A percentile compares a stretch with the other conserved stretches of the same genome.
Conservation (phyloP, 164 flowering plant species). For the Platanus orientalis region DNA sequence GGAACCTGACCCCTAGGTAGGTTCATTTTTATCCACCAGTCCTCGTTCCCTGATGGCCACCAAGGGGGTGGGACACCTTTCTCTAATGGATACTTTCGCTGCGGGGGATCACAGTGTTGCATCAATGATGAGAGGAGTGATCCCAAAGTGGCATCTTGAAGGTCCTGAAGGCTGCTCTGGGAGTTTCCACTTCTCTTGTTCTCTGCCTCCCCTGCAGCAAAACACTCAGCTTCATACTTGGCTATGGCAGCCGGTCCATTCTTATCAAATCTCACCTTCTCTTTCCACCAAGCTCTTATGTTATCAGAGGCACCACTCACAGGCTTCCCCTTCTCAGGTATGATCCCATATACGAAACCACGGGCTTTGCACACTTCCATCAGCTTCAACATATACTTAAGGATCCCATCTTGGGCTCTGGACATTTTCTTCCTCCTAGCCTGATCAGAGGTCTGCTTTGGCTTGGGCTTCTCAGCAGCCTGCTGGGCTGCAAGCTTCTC, state of each 20-base stretch:
- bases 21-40: conserved; percentile 32
- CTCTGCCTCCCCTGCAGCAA: conserved; percentile 17
- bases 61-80: conserved; percentile 37
- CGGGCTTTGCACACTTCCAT: conserved; percentile 66
- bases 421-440: conserved; percentile 53
- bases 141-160: conserved; percentile 37
- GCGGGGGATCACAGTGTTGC: conserved; percentile 45
- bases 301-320: conserved; percentile 67
- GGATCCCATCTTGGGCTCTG: conserved; percentile 60
- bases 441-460: conserved; percentile 28
- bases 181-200: conserved; percentile 13
- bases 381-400: conserved; percentile 62
- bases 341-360: conserved; percentile 65
- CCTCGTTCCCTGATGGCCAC: conserved; percentile 40
- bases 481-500: conserved; percentile 21
- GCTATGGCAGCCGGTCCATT: conserved; percentile 64
- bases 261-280: conserved; percentile 52
- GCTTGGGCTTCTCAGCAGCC: conserved; percentile 12
- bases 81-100: conserved; percentile 36
- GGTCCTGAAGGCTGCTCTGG: conserved; percentile 27
- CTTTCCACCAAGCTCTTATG: conserved; percentile 67
- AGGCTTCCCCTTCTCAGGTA: conserved; percentile 67
- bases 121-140: conserved; percentile 37
- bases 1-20: conserved; percentile 27
- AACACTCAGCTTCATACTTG: conserved; percentile 36